phyloP scores from a whole-genome alignment of 164 flowering plant genomes.

The Pachysandra terminalis region DNA sequence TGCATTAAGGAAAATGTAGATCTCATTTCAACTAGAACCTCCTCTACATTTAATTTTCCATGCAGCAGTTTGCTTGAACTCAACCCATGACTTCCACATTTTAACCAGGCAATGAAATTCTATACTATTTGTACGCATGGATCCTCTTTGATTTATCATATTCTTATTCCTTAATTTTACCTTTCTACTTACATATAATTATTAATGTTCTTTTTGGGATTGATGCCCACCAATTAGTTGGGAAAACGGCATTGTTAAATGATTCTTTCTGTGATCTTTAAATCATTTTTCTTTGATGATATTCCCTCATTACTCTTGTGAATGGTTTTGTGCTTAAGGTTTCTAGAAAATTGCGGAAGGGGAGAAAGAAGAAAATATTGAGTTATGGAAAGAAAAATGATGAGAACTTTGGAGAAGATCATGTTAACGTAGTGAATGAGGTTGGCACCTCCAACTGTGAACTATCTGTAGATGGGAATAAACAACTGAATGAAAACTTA shows the following conservation, averaged over 20 bases:
- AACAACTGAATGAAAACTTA: slow-evolving; percentile 10
- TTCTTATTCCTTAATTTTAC: not conserved
- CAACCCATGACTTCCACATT: not conserved
- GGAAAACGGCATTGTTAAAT: too few relatives aligned
- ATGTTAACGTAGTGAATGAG: slow-evolving; percentile 21
- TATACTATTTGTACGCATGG: not conserved
- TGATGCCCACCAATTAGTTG: not conserved
- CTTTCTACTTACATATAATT: not conserved
- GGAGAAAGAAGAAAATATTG: slow-evolving; percentile 42
- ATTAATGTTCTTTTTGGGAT: not conserved
- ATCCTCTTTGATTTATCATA: not conserved
- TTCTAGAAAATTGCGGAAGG: slow-evolving; percentile 61
- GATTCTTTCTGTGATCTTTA: not conserved
- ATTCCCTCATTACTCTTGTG: not conserved
- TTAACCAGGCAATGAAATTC: not conserved
- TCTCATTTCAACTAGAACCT: not conserved
- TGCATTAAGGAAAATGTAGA: not conserved
- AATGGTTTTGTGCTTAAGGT: slow-evolving; percentile 46
- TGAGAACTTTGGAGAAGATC: slow-evolving; percentile 17
- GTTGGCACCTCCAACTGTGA: slow-evolving; percentile 23
- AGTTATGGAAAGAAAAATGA: slow-evolving; percentile 41
- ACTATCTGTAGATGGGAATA: slow-evolving; percentile 18
- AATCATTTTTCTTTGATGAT: not conserved
- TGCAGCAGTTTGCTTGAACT: not conserved
- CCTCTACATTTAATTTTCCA: not conserved